Evolutionary conservation across 768 basidiomycete species (phyloP), one percentile per base, ranked within the genome.

Genomic region (Astraeus odoratus): DNA sequence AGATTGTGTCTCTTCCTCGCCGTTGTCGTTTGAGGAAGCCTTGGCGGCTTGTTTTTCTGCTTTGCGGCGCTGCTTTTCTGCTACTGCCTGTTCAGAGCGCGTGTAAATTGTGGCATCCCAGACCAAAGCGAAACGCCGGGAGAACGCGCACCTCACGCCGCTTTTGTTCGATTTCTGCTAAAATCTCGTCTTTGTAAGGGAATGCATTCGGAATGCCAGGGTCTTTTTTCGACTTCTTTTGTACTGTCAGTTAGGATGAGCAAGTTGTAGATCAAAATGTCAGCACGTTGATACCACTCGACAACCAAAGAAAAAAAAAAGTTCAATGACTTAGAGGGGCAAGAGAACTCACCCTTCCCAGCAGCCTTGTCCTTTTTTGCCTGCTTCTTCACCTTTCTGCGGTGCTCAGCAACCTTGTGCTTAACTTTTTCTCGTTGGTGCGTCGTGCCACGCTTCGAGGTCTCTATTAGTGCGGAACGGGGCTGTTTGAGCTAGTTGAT

Each of bases 171-270:
- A 95, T 76, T 57, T 97, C 93, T 4, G 91, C 93, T 23, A 97
- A 70, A 51, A 97, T 85, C 65, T 91, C 83, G 57, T 94, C 93
- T 67, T 95, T 97, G 74, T 83, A 93, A 4, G 90, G 92, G 67
- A 92, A 92, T 48, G 80, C 82, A 65, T 86, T 94, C 6, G 93
- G 93, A 52, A 96, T 92, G 36, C 93, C 93, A 24, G 87, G 90
- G 63, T 97, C 93, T 63, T 90, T 93, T 50, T 55, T 66, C 7
- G 59, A 62, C 46, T 62, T 62, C 57, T 78, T 75, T 50, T 82
- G 78, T 64, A 86, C 86, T 87, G 51, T 3, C 33, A 35, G 40
- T n/a, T 20, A 22, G 20, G 30, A 35, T 33, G 41, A 39, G 56
- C 40, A 8, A 45, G 24, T n/a, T n/a, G n/a, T n/a, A n/a, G n/a